Evolutionary conservation across 495 filamentous ascomycete genomes (phyloP), one percentile per base, ranked within the genome.

Genomic region (Penicillium canariense): DNA sequence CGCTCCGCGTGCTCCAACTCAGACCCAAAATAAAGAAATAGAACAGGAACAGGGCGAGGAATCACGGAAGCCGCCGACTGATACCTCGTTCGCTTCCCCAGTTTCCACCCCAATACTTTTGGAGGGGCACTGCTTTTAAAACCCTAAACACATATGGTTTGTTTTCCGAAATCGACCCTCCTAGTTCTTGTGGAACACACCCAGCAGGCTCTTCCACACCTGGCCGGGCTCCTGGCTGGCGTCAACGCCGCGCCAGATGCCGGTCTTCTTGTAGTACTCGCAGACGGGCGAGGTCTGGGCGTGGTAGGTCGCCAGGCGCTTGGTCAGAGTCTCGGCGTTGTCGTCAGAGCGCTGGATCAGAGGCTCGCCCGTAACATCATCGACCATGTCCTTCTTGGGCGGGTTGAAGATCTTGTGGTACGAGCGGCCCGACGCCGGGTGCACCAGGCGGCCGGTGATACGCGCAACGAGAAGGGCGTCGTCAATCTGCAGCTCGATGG

Each of bases 381-480:
- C 94, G 70, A 83, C 96, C 95, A 97, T 97, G 54, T 81, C 51
- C 55, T 82, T 74, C 82, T 96, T 95, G 59, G 94, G 94, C n/a
- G 94, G 95, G 84, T 96, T 97, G 86, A 99, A 99, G 67, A 89
- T 86, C 73, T 87, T 89, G 83, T 99, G 94, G 80, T 99, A 99
- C 50, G 89, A 90, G 62, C 94, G 91, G 52, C 94, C 94, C 57
- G 90, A 95, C 26, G 92, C 91, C 28, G 92, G 93, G 81, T 99
- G 95, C 62, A 99, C 77, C 51, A 99, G 78, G 60, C 95, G 94
- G 60, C 95, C 95, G 28, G 94, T 97, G 74, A 99, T 97, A 72
- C 94, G 89, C 50, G 90, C 84, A 31, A 99, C 94, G 39, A 99
- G 84, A 32, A 99, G 86, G 28, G 81, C 78, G 70, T 97, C 94